A percentile compares a stretch with the other conserved stretches of the same genome.
Conservation (phyloP, 768 basidiomycete species). For the Russula brevipes region DNA sequence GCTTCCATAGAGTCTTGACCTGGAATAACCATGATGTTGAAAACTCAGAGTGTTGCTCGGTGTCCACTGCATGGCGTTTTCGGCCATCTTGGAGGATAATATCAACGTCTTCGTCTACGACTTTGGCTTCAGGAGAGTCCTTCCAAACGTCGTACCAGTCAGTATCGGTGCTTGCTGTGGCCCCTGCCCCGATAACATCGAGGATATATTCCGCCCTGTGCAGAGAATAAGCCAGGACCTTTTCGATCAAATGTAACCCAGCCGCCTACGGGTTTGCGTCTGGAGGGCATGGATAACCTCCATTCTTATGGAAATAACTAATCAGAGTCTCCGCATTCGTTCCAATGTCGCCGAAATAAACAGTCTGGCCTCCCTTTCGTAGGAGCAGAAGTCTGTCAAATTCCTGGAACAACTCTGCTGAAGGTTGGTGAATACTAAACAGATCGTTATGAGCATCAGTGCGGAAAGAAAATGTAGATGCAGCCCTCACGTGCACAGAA, state of each 20-base stretch:
- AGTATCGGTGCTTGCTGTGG: slow-evolving; percentile 37
- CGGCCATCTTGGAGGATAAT: slow-evolving; percentile 38
- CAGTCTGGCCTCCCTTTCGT: slow-evolving; percentile 66
- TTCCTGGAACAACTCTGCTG: slow-evolving; percentile 76
- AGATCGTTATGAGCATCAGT: neutral
- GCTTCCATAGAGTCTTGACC: slow-evolving; percentile 30
- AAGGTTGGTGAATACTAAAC: slow-evolving; percentile 53
- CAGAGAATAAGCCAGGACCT: neutral
- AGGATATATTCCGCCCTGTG: slow-evolving; percentile 46
- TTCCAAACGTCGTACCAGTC: slow-evolving; percentile 53
- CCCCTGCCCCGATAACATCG: slow-evolving; percentile 53
- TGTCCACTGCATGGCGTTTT: slow-evolving; percentile 28
- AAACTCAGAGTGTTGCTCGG: slow-evolving; percentile 31
- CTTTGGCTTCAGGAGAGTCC: slow-evolving; percentile 38
- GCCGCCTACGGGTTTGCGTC: slow-evolving; percentile 59
- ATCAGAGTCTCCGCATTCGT: slow-evolving; percentile 55
- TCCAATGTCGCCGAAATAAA: slow-evolving; percentile 69
- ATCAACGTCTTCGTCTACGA: slow-evolving; percentile 40
- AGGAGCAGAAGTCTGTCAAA: slow-evolving; percentile 79
- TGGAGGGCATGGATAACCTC: slow-evolving; percentile 54
- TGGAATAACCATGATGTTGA: slow-evolving; percentile 40
- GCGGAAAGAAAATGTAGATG: neutral
- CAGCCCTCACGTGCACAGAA: slow-evolving; percentile 72
- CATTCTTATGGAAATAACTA: slow-evolving; percentile 70
- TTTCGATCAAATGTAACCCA: neutral